phyloP scores from a whole-genome alignment of 345 rosid genomes.

The Odontarrhena argentea region DNA sequence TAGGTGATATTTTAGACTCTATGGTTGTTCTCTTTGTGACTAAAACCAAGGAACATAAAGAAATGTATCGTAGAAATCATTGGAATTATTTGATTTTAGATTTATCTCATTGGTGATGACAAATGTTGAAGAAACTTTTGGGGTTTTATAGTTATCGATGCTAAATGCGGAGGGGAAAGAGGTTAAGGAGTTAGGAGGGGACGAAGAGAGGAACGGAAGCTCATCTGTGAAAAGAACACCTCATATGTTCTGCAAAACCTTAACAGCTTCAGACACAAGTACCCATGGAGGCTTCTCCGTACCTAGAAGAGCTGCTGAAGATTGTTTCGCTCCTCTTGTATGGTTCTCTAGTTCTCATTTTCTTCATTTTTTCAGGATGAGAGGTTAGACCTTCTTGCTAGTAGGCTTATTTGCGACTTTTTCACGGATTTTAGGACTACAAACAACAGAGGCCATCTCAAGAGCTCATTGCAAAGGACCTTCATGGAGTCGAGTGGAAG shows the following conservation, averaged over 20 bases:
- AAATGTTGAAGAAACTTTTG: conserved; percentile 23
- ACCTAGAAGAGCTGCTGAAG: conserved; percentile 90
- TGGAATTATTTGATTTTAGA: neutral
- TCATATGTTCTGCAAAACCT: conserved; percentile 89
- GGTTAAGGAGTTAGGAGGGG: conserved; percentile 49
- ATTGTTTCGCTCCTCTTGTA: conserved; percentile 86
- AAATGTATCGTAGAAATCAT: neutral
- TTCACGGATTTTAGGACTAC: conserved; percentile 58
- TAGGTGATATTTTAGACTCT: conserved; percentile 13
- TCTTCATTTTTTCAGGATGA: neutral
- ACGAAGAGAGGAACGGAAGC: conserved; percentile 59
- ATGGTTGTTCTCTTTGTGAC: conserved; percentile 17
- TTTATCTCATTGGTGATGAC: conserved; percentile 5
- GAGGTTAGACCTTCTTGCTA: conserved; percentile 21
- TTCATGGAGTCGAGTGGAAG: conserved; percentile 89
- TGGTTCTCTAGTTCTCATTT: conserved; percentile 9
- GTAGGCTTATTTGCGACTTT: conserved; percentile 1
- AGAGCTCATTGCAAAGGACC: conserved; percentile 85
- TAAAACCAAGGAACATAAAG: conserved; percentile 14
- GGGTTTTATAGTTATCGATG: conserved; percentile 52
- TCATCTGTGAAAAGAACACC: conserved; percentile 62
- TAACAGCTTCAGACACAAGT: conserved; percentile 92
- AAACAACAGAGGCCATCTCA: conserved; percentile 90
- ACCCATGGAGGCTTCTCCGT: conserved; percentile 96
- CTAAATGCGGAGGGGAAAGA: conserved; percentile 55